Evolutionary conservation across 768 basidiomycete species (phyloP).

Genomic region (Hericium alpestre): DNA sequence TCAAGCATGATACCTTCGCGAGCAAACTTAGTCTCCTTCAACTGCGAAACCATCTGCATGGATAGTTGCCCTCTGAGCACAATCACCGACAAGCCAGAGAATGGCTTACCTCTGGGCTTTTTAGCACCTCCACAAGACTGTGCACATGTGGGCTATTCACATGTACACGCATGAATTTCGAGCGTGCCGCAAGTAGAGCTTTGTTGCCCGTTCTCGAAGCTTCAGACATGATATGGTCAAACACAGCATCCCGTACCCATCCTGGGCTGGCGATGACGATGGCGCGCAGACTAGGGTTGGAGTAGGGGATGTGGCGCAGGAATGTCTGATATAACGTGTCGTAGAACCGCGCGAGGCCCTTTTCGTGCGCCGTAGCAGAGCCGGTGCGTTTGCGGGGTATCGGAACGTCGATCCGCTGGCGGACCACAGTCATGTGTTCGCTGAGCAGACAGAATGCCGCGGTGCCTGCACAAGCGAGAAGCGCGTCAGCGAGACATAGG

Average conservation of each 20-base stretch:
- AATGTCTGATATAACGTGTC: slow-evolving; percentile 79
- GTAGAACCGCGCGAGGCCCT: slow-evolving; percentile 79
- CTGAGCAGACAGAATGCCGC: slow-evolving; percentile 93
- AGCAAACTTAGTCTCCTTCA: slow-evolving; percentile 95
- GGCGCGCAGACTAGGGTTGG: slow-evolving; percentile 60
- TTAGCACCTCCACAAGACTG: slow-evolving; percentile 85
- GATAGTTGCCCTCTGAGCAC: neutral
- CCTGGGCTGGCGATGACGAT: slow-evolving; percentile 97
- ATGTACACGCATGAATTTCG: slow-evolving; percentile 87
- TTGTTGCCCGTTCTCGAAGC: slow-evolving; percentile 78
- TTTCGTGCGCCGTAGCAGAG: slow-evolving; percentile 80
- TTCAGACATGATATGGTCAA: slow-evolving; percentile 74
- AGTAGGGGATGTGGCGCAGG: slow-evolving; percentile 81
- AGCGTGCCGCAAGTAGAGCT: slow-evolving; percentile 59
- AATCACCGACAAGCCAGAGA: neutral
- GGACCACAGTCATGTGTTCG: slow-evolving; percentile 91
- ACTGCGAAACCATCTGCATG: slow-evolving; percentile 52
- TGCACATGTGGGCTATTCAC: slow-evolving; percentile 92
- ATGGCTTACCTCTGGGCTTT: slow-evolving; percentile 75
- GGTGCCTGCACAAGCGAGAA: slow-evolving; percentile 34
- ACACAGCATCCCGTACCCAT: slow-evolving; percentile 85
- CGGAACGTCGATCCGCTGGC: slow-evolving; percentile 79
- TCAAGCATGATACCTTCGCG: slow-evolving; percentile 86
- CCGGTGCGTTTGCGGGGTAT: slow-evolving; percentile 88
- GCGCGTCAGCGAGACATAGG: neutral